Evolutionary conservation across 306 rosid genomes (phyloP).

Genomic region (Glycine soja): DNA sequence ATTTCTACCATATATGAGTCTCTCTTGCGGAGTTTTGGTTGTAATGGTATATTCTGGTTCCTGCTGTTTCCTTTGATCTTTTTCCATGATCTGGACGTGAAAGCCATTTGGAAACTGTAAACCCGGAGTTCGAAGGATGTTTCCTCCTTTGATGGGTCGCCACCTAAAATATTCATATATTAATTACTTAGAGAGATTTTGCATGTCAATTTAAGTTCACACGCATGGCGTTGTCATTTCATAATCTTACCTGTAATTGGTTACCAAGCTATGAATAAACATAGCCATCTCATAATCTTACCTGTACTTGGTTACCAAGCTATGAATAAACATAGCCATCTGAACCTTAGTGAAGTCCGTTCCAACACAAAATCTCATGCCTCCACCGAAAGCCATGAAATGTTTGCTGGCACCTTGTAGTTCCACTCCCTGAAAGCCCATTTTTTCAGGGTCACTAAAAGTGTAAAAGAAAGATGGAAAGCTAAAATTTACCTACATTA

Average conservation of each 20-base stretch:
- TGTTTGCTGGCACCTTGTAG: constrained; percentile 67
- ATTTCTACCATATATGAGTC: constrained; percentile 29
- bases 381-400: constrained; percentile 99
- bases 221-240: background rate
- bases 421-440: constrained; percentile 67
- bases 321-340: constrained; percentile 93
- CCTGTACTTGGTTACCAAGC: constrained; percentile 88
- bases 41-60: constrained; percentile 31
- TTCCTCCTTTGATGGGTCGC: constrained; percentile 75
- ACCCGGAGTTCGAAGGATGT: constrained; percentile 75
- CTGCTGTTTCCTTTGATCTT: constrained; percentile 50
- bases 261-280: no score
- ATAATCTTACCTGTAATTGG: no score
- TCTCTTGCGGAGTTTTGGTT: constrained; percentile 20
- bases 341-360: constrained; percentile 94
- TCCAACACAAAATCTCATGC: constrained; percentile 98
- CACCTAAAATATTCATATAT: constrained; percentile 56
- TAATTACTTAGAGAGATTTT: constrained; percentile 20
- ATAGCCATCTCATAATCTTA: constrained; percentile 52
- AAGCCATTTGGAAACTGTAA: constrained; percentile 86
- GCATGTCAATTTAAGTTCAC: constrained; percentile 18
- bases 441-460: constrained; percentile 30
- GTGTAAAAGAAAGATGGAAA: background rate
- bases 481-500: no score
- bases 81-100: constrained; percentile 64